These are phyloP conservation scores for Rubia yunnanensis DNA, from an alignment of 257 asterid species.

Conservation along the genomic window DNA sequence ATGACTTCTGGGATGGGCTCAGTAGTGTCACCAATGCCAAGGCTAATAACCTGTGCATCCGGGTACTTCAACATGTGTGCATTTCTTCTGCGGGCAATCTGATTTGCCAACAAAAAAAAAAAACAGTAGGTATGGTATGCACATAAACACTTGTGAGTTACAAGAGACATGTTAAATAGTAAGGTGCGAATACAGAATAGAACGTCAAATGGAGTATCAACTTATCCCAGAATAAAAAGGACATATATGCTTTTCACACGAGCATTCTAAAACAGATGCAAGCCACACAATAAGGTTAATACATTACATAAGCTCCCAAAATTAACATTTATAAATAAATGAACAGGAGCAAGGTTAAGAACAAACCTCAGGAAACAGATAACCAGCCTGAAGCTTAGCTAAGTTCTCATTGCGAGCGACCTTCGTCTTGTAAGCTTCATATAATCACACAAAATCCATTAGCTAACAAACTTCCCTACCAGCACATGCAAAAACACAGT, in stretches of 20 bases:
- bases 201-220: not conserved
- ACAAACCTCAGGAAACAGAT: conserved; percentile 92
- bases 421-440: conserved; percentile 65
- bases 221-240: not conserved
- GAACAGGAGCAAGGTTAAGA: not conserved
- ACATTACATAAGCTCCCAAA: conserved; percentile 7
- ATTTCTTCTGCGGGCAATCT: conserved; percentile 80
- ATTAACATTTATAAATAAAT: not conserved
- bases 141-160: not conserved
- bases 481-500: not conserved
- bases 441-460: conserved; percentile 11
- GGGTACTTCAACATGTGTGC: conserved; percentile 75
- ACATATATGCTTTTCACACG: not conserved
- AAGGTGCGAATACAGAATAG: not conserved
- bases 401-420: conserved; percentile 83
- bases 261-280: not conserved
- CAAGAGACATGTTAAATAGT: not conserved
- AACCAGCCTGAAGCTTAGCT: conserved; percentile 96
- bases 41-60: conserved; percentile 87
- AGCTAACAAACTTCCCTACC: not conserved
- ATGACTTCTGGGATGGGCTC: conserved; percentile 93
- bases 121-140: not conserved
- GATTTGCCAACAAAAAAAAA: conserved; percentile 15
- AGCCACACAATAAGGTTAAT: not conserved
- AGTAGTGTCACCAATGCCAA: conserved; percentile 96